Base-by-base conservation (phyloP, 768 basidiomycete genomes). In the Pulveroboletus sp. region DNA sequence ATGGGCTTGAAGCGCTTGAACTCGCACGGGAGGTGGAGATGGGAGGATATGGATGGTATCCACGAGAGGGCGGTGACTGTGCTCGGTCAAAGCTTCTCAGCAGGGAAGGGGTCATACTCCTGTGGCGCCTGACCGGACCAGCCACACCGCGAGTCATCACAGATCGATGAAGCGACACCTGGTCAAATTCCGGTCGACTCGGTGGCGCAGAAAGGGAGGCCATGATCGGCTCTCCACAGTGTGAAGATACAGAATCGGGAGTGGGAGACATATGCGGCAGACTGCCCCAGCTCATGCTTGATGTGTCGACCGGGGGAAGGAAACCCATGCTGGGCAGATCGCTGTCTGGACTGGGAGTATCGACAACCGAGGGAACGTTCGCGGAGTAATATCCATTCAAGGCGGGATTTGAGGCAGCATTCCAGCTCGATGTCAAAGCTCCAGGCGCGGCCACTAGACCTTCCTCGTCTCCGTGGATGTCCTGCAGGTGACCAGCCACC, bases 21-120 rank as follows among this genome's bases (percentile, higher is more conserved):
- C 60, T 61, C 14, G 66, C 45, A 11, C 70, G 65, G 0, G 68
- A 69, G 27, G 48, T 10, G 16, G 67, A 67, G 9, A 47, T 29
- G 1, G 57, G 50, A 9, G 75, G 77, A 44, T 83, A 83, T 19
- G 85, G 75, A 61, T 85, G 79, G 55, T 82, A 80, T 40, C 78
- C 76, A 44, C 81, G 72, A 50, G 61, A 68, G 11, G 69, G 70
- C 34, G 70, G 71, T 23, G 81, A 78, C 50, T 75, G 63, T 29
- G 72, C 71, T 55, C 79, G 79, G 37, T 71, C 73, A 45, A 74
- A 79, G 45, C 70, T 76, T 45, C 82, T 75, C 39, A 74, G 66
- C 24, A 83, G 53, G 0, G 82, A 82, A 9, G 88, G 87, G 8
- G 88, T 90, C 77, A 85, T 86, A 64, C 85, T 87, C 47, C 87